Conservation (phyloP, 2,329 filamentous ascomycete species). For the Ophiocordyceps camponoti-leonardi region DNA sequence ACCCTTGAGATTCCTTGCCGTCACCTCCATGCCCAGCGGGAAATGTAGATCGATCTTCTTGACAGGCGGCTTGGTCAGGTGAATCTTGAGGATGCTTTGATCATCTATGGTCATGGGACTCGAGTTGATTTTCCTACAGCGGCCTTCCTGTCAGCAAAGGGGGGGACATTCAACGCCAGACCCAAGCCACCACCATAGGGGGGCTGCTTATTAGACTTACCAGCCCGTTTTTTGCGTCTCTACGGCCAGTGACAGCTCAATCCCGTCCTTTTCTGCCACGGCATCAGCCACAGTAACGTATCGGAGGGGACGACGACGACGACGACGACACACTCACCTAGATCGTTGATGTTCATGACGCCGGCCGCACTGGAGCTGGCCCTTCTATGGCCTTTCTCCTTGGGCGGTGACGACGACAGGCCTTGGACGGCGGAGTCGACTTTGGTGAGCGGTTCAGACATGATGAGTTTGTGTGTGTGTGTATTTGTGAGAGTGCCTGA, state of each 20-base stretch:
- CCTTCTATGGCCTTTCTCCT: conserved; percentile 52
- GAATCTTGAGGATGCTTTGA: conserved; percentile 65
- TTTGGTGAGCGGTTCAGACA: conserved; percentile 52
- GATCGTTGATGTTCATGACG: conserved; percentile 59
- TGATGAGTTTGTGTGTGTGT: conserved; percentile 6
- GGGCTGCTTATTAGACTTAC: conserved; percentile 31
- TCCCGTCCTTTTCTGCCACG: conserved; percentile 50
- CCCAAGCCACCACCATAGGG: no score
- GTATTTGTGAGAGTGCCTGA: no score
- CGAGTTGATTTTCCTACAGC: conserved; percentile 77
- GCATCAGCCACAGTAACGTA: not conserved
- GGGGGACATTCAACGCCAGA: no score
- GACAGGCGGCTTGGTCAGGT: conserved; percentile 63
- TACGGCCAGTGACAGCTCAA: conserved; percentile 53
- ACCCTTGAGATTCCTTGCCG: conserved; percentile 79
- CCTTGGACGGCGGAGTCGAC: conserved; percentile 85
- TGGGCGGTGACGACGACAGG: conserved; percentile 48
- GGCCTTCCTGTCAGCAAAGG: not conserved
- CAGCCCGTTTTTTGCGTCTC: conserved; percentile 83
- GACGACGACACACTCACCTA: conserved; percentile 41
- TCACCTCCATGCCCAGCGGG: conserved; percentile 72
- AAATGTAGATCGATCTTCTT: conserved; percentile 93
- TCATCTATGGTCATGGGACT: conserved; percentile 67
- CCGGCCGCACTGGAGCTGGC: conserved; percentile 56
- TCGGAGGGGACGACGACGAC: not conserved